Conservation (phyloP, 306 rosid species). For the Fragaria ananassa region DNA sequence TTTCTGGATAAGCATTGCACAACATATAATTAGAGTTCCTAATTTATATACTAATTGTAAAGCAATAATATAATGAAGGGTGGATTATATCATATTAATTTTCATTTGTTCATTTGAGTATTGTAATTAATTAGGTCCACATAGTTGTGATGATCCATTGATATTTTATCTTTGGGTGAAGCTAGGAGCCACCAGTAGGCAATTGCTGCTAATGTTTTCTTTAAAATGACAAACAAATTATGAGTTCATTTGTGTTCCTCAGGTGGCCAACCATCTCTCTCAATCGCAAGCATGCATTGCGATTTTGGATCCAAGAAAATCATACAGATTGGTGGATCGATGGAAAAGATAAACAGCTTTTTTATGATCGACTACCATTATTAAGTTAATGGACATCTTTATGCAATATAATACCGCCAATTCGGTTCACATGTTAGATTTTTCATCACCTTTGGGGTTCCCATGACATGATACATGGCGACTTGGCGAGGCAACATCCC, state of each 20-base stretch:
- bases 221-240: slow-evolving; percentile 3
- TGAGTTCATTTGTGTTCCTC: slow-evolving; percentile 9
- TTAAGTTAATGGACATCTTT: no score
- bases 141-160: background rate
- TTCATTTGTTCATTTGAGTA: background rate
- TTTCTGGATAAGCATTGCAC: no score
- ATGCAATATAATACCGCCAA: no score
- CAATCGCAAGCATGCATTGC: background rate
- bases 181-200: background rate
- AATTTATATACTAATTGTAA: background rate
- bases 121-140: background rate
- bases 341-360: no score
- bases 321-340: no score
- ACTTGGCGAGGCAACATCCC: no score
- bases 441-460: background rate
- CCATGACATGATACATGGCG: no score
- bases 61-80: background rate
- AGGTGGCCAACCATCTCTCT: slow-evolving; percentile 14
- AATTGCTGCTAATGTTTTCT: background rate
- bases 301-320: background rate
- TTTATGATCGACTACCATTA: no score
- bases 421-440: background rate
- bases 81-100: background rate
- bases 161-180: background rate
- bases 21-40: background rate